These are phyloP conservation scores for Cladosporium sp. DNA, from an alignment of 2,329 filamentous ascomycete species.

Conservation along the genomic window DNA sequence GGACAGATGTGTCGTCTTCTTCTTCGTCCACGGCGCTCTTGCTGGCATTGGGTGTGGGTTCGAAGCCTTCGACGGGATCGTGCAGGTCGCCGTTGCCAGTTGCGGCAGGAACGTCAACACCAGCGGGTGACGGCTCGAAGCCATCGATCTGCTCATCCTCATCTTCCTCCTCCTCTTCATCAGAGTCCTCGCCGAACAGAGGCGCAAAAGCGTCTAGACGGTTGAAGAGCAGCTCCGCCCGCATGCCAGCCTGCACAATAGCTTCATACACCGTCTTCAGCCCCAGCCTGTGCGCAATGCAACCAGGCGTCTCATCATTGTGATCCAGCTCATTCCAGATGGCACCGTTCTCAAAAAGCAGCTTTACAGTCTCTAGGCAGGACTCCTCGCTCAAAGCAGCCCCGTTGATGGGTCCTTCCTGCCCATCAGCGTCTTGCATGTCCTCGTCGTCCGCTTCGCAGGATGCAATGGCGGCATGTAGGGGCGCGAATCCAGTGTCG, in stretches of 20 bases:
- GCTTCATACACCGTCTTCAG: constrained; percentile 72
- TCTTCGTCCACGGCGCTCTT: constrained; percentile 22
- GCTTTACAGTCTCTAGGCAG: constrained; percentile 67
- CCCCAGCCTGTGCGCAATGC: constrained; percentile 71
- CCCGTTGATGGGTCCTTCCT: constrained; percentile 36
- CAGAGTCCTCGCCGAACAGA: constrained; percentile 60
- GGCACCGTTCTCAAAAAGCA: constrained; percentile 82
- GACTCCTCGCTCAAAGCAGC: constrained; percentile 52
- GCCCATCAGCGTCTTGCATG: constrained; percentile 31
- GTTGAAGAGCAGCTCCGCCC: constrained; percentile 83
- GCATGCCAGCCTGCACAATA: constrained; percentile 85
- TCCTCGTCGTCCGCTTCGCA: constrained; percentile 46
- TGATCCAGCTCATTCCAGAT: constrained; percentile 96
- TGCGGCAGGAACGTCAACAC: constrained; percentile 22
- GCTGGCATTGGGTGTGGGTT: constrained; percentile 36
- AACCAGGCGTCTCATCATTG: constrained; percentile 87
- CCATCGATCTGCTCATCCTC: constrained; percentile 37
- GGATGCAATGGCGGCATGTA: constrained; percentile 83
- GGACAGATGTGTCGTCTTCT: constrained; percentile 24
- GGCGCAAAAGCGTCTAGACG: constrained; percentile 79
- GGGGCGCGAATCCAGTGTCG: constrained; percentile 79
- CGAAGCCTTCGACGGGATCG: constrained; percentile 30
- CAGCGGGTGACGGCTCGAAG: constrained; percentile 33
- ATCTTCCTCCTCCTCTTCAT: constrained; percentile 46
- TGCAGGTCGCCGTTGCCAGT: constrained; percentile 25